A percentile compares a stretch with the other conserved stretches of the same genome.
Evolutionary conservation across 2,329 filamentous ascomycete species (phyloP).

Genomic region (Hypoxylon sp.): DNA sequence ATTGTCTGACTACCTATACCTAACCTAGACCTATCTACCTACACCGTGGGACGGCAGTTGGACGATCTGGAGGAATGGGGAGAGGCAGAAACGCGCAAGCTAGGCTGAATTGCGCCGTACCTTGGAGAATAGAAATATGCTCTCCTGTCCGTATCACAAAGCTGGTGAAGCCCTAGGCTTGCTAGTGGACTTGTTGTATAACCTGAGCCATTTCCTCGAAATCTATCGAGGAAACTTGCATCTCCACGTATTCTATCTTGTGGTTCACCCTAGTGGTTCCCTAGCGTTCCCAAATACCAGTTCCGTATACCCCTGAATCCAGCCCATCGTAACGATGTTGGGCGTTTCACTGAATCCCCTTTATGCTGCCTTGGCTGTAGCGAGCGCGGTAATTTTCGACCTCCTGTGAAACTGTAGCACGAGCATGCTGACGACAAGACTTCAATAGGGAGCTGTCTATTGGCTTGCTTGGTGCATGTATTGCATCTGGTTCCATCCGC

Average conservation of each 20-base stretch:
- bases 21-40: too few species aligned
- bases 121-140: neutral
- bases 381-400: constrained; percentile 12
- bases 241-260: neutral
- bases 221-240: neutral
- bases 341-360: constrained; percentile 15
- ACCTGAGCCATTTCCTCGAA: neutral
- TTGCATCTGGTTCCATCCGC: constrained; percentile 49
- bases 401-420: neutral
- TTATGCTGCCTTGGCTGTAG: constrained; percentile 5
- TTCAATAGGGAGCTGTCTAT: constrained; percentile 31
- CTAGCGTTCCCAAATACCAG: neutral
- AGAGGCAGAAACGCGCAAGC: neutral
- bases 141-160: neutral
- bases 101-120: neutral
- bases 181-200: neutral
- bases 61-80: neutral
- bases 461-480: constrained; percentile 46
- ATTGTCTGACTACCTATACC: neutral
- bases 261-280: too few species aligned
- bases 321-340: constrained; percentile 15
- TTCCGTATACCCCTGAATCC: neutral
- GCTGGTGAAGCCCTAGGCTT: neutral
- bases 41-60: neutral
- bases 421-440: constrained; percentile 1